These are phyloP conservation scores for Aspergillus sojae DNA, from an alignment of 2,329 filamentous ascomycete genomes.

Conservation along the genomic window DNA sequence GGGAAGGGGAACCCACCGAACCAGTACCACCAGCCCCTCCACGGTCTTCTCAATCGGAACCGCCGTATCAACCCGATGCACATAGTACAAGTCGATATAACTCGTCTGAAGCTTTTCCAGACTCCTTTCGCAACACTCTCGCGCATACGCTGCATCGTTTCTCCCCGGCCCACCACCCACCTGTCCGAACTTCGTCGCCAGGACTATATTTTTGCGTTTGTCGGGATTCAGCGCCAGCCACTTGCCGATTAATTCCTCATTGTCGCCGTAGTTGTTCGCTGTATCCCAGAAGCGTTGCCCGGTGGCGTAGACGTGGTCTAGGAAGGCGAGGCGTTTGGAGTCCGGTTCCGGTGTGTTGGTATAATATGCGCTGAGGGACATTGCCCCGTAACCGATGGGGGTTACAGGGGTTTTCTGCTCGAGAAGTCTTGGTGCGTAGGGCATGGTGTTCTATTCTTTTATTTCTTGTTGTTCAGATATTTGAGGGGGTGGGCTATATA, in stretches of 20 bases:
- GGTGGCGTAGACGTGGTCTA: constrained; percentile 49
- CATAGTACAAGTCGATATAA: constrained; percentile 53
- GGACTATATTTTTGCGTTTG: constrained; percentile 53
- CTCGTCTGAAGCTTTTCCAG: constrained; percentile 46
- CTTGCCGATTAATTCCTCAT: constrained; percentile 51
- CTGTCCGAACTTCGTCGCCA: constrained; percentile 56
- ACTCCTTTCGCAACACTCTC: constrained; percentile 44
- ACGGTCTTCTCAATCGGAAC: constrained; percentile 46
- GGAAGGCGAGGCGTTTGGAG: constrained; percentile 47
- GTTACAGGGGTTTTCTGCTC: constrained; percentile 6
- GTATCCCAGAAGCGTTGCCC: constrained; percentile 51
- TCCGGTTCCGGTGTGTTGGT: constrained; percentile 34
- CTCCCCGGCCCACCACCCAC: constrained; percentile 21
- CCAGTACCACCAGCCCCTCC: constrained; percentile 43
- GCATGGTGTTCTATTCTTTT: neutral
- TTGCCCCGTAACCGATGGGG: constrained; percentile 31
- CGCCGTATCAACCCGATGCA: constrained; percentile 47
- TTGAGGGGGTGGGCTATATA: too few relatives aligned
- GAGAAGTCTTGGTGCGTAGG: neutral
- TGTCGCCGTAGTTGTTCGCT: constrained; percentile 46
- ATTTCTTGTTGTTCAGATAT: neutral
- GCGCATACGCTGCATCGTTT: constrained; percentile 41
- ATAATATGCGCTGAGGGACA: constrained; percentile 34
- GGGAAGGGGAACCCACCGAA: neutral
- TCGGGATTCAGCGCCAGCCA: constrained; percentile 50